Evolutionary conservation across 768 basidiomycete genomes (phyloP).

Genomic region (Collybiopsis luxurians): DNA sequence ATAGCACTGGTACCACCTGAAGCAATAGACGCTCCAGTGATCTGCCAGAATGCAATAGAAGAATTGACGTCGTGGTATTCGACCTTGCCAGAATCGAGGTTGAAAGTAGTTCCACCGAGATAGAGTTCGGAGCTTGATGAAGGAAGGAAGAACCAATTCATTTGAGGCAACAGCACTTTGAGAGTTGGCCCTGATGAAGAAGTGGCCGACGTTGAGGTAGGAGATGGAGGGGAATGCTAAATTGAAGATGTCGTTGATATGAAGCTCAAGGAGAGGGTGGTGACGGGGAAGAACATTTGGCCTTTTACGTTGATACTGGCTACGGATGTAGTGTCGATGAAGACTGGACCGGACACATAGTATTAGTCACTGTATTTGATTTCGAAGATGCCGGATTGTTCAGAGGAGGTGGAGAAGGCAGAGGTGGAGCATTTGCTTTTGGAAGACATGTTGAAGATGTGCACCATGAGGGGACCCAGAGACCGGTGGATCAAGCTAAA

Average conservation of each 20-base stretch:
- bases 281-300: constrained; percentile 33
- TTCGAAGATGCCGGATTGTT: constrained; percentile 24
- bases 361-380: constrained; percentile 42
- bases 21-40: constrained; percentile 13
- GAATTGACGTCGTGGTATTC: constrained; percentile 28
- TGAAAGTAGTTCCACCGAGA: constrained; percentile 47
- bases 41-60: constrained; percentile 25
- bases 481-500: constrained; percentile 32
- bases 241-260: constrained; percentile 22
- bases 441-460: constrained; percentile 15
- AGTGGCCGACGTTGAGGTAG: constrained; percentile 23
- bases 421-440: constrained; percentile 23
- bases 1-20: constrained; percentile 12
- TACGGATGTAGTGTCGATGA: constrained; percentile 26
- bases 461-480: constrained; percentile 28
- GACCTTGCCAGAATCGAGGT: constrained; percentile 39
- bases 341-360: constrained; percentile 32
- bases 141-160: constrained; percentile 46
- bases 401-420: constrained; percentile 24
- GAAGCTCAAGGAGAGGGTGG: constrained; percentile 27
- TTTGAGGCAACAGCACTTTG: constrained; percentile 27
- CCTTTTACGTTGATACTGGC: constrained; percentile 14
- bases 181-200: constrained; percentile 39
- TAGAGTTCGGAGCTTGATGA: constrained; percentile 30
- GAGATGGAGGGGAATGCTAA: constrained; percentile 37